Conservation (phyloP, 2,329 filamentous ascomycete genomes). For the Aspergillus vadensis region DNA sequence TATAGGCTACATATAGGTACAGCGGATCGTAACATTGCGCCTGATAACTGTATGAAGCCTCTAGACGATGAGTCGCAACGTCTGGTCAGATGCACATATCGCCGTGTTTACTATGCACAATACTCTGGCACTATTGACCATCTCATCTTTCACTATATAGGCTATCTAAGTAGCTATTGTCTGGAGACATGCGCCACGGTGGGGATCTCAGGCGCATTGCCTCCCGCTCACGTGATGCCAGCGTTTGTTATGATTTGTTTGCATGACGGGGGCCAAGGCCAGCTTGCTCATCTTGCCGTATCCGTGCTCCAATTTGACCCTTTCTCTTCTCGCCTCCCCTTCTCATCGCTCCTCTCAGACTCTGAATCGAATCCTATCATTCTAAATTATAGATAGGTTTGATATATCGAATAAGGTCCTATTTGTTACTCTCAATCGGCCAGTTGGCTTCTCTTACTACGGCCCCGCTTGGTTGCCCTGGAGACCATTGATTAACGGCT, state of each 20-base stretch:
- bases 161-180: no score
- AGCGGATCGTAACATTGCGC: background rate
- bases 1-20: background rate
- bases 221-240: background rate
- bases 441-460: slow-evolving; percentile 6
- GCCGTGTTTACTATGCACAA: no score
- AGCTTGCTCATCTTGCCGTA: background rate
- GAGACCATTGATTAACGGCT: slow-evolving; percentile 32
- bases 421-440: background rate
- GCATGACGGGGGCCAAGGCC: background rate
- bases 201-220: background rate
- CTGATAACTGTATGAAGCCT: no score
- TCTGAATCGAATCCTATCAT: background rate
- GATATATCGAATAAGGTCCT: background rate
- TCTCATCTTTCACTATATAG: no score
- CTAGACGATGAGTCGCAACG: no score
- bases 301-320: background rate
- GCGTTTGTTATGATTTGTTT: background rate
- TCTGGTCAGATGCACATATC: no score
- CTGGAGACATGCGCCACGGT: background rate
- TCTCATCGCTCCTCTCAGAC: background rate
- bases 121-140: no score
- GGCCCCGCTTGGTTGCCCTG: slow-evolving; percentile 40
- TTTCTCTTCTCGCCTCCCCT: background rate
- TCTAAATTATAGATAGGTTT: background rate